Percentiles rank a stretch among this genome's conserved stretches.
These are phyloP conservation scores for Elsinoe fawcettii DNA, from an alignment of 2,329 filamentous ascomycete species.

Conservation along the genomic window DNA sequence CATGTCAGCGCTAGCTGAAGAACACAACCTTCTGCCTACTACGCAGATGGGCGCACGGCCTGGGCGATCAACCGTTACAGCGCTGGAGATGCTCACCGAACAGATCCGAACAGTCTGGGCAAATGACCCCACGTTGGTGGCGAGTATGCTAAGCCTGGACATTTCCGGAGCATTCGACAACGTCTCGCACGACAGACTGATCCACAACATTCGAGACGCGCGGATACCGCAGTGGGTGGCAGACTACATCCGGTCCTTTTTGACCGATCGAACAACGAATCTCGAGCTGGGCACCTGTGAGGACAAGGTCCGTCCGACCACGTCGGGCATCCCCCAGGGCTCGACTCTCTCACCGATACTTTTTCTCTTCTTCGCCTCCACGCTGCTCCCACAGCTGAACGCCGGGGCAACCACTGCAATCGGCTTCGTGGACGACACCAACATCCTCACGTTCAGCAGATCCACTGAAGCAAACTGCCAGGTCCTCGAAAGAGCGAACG, in stretches of 20 bases:
- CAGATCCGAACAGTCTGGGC: slow-evolving; percentile 23
- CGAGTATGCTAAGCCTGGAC: slow-evolving; percentile 28
- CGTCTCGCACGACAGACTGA: slow-evolving; percentile 31
- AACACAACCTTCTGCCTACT: slow-evolving; percentile 22
- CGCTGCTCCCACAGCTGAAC: slow-evolving; percentile 24
- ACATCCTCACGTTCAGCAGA: slow-evolving; percentile 19
- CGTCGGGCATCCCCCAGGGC: slow-evolving; percentile 26
- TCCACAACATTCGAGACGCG: slow-evolving; percentile 29
- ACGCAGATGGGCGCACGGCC: slow-evolving; percentile 26
- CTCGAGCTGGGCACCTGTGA: slow-evolving; percentile 20
- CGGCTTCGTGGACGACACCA: slow-evolving; percentile 25
- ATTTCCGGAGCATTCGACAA: slow-evolving; percentile 28
- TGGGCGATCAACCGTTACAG: slow-evolving; percentile 23
- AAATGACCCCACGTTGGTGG: slow-evolving; percentile 20
- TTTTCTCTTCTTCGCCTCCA: slow-evolving; percentile 29
- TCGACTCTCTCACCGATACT: slow-evolving; percentile 29
- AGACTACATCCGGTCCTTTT: slow-evolving; percentile 27
- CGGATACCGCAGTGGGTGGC: slow-evolving; percentile 23
- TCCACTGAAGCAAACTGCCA: background rate
- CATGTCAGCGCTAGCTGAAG: slow-evolving; percentile 20
- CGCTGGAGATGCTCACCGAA: slow-evolving; percentile 25
- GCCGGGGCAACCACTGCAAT: slow-evolving; percentile 17
- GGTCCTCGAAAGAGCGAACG: slow-evolving; percentile 19
- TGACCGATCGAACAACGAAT: slow-evolving; percentile 19
- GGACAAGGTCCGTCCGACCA: slow-evolving; percentile 18